Base-by-base conservation (phyloP, 345 rosid species). In the Noccaea caerulescens region DNA sequence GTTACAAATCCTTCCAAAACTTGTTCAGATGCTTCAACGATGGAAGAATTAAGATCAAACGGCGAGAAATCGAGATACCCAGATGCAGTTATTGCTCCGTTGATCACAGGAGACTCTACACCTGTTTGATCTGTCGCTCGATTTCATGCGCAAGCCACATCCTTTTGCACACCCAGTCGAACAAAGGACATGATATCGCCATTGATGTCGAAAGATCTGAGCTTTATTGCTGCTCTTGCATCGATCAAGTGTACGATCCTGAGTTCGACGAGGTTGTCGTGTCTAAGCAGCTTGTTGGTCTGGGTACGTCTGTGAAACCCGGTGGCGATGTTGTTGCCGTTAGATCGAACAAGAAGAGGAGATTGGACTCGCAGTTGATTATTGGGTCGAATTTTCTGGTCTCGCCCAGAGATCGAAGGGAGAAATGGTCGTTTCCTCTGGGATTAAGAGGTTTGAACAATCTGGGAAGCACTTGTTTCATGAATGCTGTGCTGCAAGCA, bases 401-500 rank as follows among this genome's bases (percentile, higher is more conserved):
- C 50, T 52, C 63, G 6, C 72, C 84, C 8, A 77, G 83, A 67
- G 86, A 84, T 63, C 85, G 79, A 71, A 84, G 96, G 43, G 88
- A 85, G 4, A 85, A 83, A 42, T 87, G 84, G 53, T 80, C 88
- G 10, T 85, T 85, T 56, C 96, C 98, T 8, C 44, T 85, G 75
- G 98, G 97, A 1, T 76, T 93, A 62, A 81, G 98, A 53, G 98
- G 97, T 33, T 73, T 93, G 84, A 90, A 88, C 74, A 93, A 93
- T 50, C 50, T 93, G 47, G 98, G 98, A 14, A 90, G 88, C 46
- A 93, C 96, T 55, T 93, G 96, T 72, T 93, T 93, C 33, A 90
- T 90, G 98, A 93, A 90, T 69, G 90, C 96, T 49, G 92, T 91
- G 62, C 82, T 93, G 81, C 98, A 90, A 77, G 97, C 88, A 9